Percentiles rank a stretch among this genome's conserved stretches.
phyloP scores from a whole-genome alignment of 345 rosid genomes.

The Camelina hispida region DNA sequence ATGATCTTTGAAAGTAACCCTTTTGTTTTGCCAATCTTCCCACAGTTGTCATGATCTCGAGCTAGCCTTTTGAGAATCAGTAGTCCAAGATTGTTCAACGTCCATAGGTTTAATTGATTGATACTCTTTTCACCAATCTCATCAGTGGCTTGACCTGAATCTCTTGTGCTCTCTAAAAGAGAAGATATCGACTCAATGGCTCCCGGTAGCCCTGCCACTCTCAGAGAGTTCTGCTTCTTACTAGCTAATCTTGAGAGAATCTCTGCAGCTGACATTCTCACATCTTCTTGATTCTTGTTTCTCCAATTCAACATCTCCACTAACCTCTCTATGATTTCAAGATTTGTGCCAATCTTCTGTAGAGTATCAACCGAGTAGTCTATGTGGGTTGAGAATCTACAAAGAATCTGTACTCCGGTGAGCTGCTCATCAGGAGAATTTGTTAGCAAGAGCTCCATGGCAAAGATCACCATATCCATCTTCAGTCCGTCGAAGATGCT shows the following conservation, averaged over 20 bases:
- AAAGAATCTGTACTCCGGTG: conserved; percentile 67
- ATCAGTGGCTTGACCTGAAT: conserved; percentile 58
- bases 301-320: conserved; percentile 97
- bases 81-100: conserved; percentile 79
- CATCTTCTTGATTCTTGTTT: conserved; percentile 73
- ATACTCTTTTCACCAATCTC: conserved; percentile 70
- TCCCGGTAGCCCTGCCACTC: conserved; percentile 84
- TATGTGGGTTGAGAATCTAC: conserved; percentile 48
- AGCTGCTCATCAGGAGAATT: conserved; percentile 87
- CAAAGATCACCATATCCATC: conserved; percentile 83
- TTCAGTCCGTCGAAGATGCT: conserved; percentile 89
- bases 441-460: conserved; percentile 70
- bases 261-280: conserved; percentile 78
- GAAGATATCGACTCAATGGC: conserved; percentile 94
- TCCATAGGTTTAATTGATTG: conserved; percentile 57
- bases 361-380: conserved; percentile 77
- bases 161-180: conserved; percentile 64
- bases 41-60: conserved; percentile 82
- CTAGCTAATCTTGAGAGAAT: conserved; percentile 75
- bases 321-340: conserved; percentile 65
- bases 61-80: conserved; percentile 80
- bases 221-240: conserved; percentile 74
- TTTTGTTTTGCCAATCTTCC: conserved; percentile 84
- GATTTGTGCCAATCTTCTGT: conserved; percentile 78
- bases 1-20: conserved; percentile 88